These are phyloP conservation scores for Lepidopterella palustris DNA, from an alignment of 495 filamentous ascomycete genomes.

Conservation along the genomic window DNA sequence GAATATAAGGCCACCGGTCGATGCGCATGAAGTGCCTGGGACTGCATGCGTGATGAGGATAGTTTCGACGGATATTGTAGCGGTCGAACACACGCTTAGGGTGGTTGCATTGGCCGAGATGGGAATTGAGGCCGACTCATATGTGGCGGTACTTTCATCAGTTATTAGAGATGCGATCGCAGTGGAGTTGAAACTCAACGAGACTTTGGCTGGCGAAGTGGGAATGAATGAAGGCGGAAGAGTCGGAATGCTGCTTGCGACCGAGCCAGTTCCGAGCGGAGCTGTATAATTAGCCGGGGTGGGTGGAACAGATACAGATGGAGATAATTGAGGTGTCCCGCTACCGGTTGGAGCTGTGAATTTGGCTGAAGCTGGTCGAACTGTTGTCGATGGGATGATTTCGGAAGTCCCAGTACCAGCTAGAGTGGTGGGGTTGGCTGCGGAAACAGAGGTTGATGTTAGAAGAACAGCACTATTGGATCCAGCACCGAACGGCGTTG, in stretches of 20 bases:
- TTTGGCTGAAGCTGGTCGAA: background rate
- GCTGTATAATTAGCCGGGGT: background rate
- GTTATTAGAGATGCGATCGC: background rate
- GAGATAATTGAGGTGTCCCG: background rate
- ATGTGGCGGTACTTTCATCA: background rate
- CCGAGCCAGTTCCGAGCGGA: background rate
- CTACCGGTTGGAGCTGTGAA: background rate
- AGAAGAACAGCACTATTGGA: background rate
- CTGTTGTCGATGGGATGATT: background rate
- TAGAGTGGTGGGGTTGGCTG: background rate
- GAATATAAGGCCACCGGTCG: background rate
- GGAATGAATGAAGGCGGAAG: background rate
- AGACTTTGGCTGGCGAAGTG: background rate
- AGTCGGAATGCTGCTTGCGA: background rate
- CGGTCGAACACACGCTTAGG: background rate
- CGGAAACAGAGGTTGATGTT: background rate
- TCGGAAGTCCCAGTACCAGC: slow-evolving; percentile 4
- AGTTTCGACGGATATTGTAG: background rate
- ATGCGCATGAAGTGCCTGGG: background rate
- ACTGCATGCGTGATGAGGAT: background rate
- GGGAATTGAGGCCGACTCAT: background rate
- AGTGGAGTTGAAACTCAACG: background rate
- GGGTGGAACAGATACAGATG: background rate
- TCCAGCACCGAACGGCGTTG: background rate
- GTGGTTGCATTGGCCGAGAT: background rate